Evolutionary conservation across 768 basidiomycete species (phyloP), one percentile per base, ranked within the genome.

Genomic region (Glaciozyma martinii): DNA sequence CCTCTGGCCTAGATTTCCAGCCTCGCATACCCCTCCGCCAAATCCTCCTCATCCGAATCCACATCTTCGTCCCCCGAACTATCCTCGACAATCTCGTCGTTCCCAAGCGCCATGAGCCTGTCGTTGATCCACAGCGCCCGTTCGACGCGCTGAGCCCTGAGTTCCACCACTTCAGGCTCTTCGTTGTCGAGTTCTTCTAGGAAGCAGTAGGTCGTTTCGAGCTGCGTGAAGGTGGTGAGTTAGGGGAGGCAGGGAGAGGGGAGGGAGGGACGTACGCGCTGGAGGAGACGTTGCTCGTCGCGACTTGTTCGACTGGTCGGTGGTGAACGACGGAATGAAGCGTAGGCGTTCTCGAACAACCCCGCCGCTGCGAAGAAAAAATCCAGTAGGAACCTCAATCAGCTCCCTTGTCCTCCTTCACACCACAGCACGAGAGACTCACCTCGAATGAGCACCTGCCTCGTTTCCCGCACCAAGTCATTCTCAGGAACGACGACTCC

Each of bases 41-140:
- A 13, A 6, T 40, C 71, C 25, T 62, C 74, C n/a, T 75, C 72
- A 60, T 75, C 74, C 9, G 53, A 55, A 25, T 43, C 52, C 18
- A 47, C 46, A 47, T 88, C 90, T 86, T 91, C 90, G 76, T 90
- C 89, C 25, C 88, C 89, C 4, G 87, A 86, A 75, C 90, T 89
- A 73, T 86, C 89, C 73, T 89, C 89, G 73, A 90, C 88, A 71
- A 89, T 88, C 76, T 90, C 87, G 71, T 91, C 89, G 3, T 88
- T 87, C 75, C 90, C 89, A 30, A 93, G 82, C 70, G 60, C 66
- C 42, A 63, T 44, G 12, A 71, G 43, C 7, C 62, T 47, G 1
- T 62, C 63, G 42, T 71, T 71, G 63, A 71, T 71, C 52, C 66
- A 65, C 27, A 71, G 19, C 1, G 70, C 70, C 19, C 70, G 66